phyloP scores from a whole-genome alignment of 345 rosid species.

The Linum lewisii region DNA sequence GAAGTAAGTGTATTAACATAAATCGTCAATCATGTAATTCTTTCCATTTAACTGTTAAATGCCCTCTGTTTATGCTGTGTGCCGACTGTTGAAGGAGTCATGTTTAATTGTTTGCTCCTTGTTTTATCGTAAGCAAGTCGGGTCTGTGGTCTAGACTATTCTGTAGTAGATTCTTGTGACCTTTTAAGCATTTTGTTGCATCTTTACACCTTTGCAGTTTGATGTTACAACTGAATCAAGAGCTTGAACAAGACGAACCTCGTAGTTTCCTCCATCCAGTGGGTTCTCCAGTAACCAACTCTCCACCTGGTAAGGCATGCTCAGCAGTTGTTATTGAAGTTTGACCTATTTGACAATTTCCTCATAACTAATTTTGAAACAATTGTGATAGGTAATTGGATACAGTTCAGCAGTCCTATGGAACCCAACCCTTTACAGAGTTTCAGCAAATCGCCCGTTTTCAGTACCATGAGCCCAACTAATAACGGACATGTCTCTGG shows the following conservation, averaged over 20 bases:
- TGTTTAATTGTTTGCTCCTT: background rate
- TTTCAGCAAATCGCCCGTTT: slow-evolving; percentile 35
- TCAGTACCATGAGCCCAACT: slow-evolving; percentile 35
- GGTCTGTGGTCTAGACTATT: too few species aligned
- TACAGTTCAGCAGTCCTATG: slow-evolving; percentile 41
- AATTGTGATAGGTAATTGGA: slow-evolving; percentile 40
- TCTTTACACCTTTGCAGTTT: slow-evolving; percentile 27
- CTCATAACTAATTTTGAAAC: slow-evolving; percentile 10
- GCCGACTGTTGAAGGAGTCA: background rate
- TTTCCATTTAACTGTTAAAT: background rate
- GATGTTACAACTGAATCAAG: slow-evolving; percentile 53
- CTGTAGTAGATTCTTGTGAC: too few species aligned
- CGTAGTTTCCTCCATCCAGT: slow-evolving; percentile 33
- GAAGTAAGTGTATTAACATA: slow-evolving; percentile 36
- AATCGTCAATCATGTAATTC: background rate
- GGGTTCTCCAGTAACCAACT: slow-evolving; percentile 47
- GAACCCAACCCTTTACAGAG: slow-evolving; percentile 39
- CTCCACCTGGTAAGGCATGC: slow-evolving; percentile 34
- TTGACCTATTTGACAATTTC: slow-evolving; percentile 3
- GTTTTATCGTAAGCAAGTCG: too few species aligned
- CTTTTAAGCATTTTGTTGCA: background rate
- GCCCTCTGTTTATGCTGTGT: background rate
- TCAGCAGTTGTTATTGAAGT: background rate
- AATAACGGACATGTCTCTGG: slow-evolving; percentile 43
- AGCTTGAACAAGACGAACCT: slow-evolving; percentile 54